These are phyloP conservation scores for Alloascoidea africana DNA, from an alignment of 805 yeast species.

Conservation along the genomic window DNA sequence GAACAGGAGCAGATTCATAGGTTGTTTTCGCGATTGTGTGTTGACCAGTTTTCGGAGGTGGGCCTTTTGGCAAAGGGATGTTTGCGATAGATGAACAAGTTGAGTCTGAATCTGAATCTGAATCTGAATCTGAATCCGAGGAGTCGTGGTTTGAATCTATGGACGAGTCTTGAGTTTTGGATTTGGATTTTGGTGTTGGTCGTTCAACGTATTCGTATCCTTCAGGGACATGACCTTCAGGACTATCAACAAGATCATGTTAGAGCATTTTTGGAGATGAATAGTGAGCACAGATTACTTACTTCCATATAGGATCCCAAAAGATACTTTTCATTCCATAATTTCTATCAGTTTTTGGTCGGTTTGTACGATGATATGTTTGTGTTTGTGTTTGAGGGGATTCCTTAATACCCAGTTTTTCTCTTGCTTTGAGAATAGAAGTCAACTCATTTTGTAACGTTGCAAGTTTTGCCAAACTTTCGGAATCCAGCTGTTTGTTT, in stretches of 20 bases:
- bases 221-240: constrained; percentile 12
- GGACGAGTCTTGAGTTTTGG: no score
- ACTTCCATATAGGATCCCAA: constrained; percentile 14
- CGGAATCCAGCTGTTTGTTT: constrained; percentile 13
- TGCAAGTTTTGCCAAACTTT: constrained; percentile 5
- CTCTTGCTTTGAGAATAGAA: constrained; percentile 7
- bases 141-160: no score
- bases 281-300: no score
- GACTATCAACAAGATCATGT: no score
- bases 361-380: constrained; percentile 3
- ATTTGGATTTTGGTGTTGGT: no score
- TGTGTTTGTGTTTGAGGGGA: no score
- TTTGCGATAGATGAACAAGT: constrained; percentile 9
- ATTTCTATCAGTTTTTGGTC: constrained; percentile 9
- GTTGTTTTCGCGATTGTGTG: constrained; percentile 7
- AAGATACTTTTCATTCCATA: constrained; percentile 9
- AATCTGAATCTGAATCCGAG: no score
- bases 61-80: constrained; percentile 18
- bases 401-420: constrained; percentile 5
- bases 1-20: constrained; percentile 12
- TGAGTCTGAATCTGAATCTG: constrained; percentile 13
- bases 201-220: constrained; percentile 18
- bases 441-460: constrained; percentile 8
- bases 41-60: constrained; percentile 7
- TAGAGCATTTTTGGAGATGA: no score